Base-by-base conservation (phyloP, 768 basidiomycete species). In the Amanita muscaria region DNA sequence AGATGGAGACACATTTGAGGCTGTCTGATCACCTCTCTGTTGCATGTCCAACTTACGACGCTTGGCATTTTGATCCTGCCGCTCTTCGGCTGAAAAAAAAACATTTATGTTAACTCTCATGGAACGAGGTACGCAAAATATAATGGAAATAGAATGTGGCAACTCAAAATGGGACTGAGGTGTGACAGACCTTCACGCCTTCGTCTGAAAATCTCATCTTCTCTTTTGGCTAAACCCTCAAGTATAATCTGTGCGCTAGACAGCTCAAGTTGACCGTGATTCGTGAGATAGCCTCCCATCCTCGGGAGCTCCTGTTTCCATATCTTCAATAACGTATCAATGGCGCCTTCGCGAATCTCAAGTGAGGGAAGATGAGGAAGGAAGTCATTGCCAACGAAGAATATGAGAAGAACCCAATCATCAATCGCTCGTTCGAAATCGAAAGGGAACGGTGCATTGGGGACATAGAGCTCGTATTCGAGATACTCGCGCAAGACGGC, bases 301-400 rank as follows among this genome's bases (percentile, higher is more conserved):
- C 85, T 76, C 27, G 88, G 82, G 30, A 99, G 69, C 61, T 92
- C 90, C 64, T 73, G 72, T 65, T 88, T 91, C 96, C 96, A 99
- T 40, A 99, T 98, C 64, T 77, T 84, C 60, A 99, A 67, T 49
- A 99, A 69, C 46, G 88, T 96, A 71, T 98, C 96, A 70, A 99
- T 97, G 23, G 94, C 96, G 50, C 96, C 96, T 71, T 99, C 94
- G 56, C 96, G 80, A 61, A 99, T 99, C 72, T 99, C 96, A 73
- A 99, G 79, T 48, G 87, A 90, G 19, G 96, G 96, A 47, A 99
- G 74, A 69, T 99, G 96, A 16, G 96, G 96, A 56, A 99, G 75
- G 76, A 99, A 93, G 72, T 97, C 91, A 70, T 99, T 99, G 55
- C 96, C 96, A 62, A 99, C 96, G 66, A 99, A 97, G 80, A 99